Evolutionary conservation across 495 filamentous ascomycete genomes (phyloP), one percentile per base, ranked within the genome.

Genomic region (Aspergillus cavernicola): DNA sequence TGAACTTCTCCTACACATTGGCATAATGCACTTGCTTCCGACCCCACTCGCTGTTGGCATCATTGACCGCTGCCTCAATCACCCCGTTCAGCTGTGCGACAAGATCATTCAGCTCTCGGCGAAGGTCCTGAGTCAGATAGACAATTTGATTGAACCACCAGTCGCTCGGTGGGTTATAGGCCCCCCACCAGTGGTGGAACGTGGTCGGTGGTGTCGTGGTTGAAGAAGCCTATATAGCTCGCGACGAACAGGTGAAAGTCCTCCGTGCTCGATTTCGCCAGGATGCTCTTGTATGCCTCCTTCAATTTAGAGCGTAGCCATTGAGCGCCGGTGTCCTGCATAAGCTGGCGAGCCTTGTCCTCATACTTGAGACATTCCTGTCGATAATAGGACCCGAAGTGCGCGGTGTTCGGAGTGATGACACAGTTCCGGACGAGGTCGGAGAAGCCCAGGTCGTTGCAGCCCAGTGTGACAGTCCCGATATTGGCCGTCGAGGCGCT

Each of bases 191-290:
- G 24, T 29, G 28, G 43, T 33, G 29, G 43, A 47, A 47, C 45
- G 15, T 29, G 36, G 16, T 35, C 45, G 45, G 45, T 48, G 45
- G 45, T 48, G 18, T 35, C 45, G 10, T 35, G 29, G 31, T 48
- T 48, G 45, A 48, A 48, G 32, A 48, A 48, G 45, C 29, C 29
- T 4, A 24, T 23, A 23, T 48, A 48, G 16, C 45, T 24, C 16
- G 45, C 7, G 6, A 48, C 45, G 31, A 36, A 48, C 15, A 48
- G 31, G 18, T 48, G 32, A 18, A 48, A 36, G 16, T 24, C 45
- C 2, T 20, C 19, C 29, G 26, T n/a, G n/a, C 24, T 31, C 13
- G 42, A 46, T 32, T 32, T 46, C n/a, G 10, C 31, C 11, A 48
- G 28, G 31, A 48, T 48, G 15, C 18, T 37, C 9, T 36, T 36